Conservation (phyloP, 2,329 filamentous ascomycete species). For the Microdochium bolleyi region DNA sequence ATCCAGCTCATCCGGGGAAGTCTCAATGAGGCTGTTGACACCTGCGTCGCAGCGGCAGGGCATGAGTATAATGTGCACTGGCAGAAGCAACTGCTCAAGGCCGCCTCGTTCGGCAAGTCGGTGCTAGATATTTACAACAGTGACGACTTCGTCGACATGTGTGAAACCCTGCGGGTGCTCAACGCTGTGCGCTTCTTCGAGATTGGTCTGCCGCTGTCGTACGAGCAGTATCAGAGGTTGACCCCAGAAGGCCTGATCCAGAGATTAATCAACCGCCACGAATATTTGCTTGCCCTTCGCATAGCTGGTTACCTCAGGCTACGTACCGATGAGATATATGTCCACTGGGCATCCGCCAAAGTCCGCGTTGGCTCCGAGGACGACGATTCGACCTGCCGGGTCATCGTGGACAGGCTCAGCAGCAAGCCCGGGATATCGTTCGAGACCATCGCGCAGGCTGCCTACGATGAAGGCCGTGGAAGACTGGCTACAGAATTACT, state of each 20-base stretch:
- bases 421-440: slow-evolving; percentile 93
- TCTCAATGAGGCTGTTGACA: slow-evolving; percentile 87
- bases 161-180: slow-evolving; percentile 82
- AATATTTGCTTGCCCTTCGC: slow-evolving; percentile 84
- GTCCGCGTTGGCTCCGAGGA: slow-evolving; percentile 78
- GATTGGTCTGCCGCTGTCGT: slow-evolving; percentile 81
- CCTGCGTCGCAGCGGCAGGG: slow-evolving; percentile 86
- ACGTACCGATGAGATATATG: slow-evolving; percentile 83
- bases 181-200: slow-evolving; percentile 91
- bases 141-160: slow-evolving; percentile 98
- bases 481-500: slow-evolving; percentile 86
- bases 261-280: slow-evolving; percentile 77
- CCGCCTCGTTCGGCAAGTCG: slow-evolving; percentile 95
- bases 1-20: slow-evolving; percentile 88
- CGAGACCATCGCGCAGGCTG: slow-evolving; percentile 84
- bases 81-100: slow-evolving; percentile 94
- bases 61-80: slow-evolving; percentile 85
- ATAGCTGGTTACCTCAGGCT: slow-evolving; percentile 82
- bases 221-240: slow-evolving; percentile 86
- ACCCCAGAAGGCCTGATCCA: slow-evolving; percentile 84
- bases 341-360: slow-evolving; percentile 95
- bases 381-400: slow-evolving; percentile 77
- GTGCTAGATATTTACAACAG: slow-evolving; percentile 96
- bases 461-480: slow-evolving; percentile 86
- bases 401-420: slow-evolving; percentile 79